Conservation (phyloP, 1,139 yeast genomes). For the Debaryomyces sp. region DNA sequence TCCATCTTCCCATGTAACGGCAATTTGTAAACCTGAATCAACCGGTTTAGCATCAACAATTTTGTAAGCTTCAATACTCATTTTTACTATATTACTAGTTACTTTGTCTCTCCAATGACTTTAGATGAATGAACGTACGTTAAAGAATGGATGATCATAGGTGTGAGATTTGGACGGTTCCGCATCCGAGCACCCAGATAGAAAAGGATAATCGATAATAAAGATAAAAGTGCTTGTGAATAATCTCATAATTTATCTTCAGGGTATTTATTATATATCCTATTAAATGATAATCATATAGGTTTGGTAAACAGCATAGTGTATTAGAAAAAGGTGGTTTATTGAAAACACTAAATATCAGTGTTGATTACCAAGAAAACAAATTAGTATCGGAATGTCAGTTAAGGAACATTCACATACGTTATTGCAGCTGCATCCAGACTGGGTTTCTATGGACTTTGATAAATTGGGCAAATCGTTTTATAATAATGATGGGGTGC, state of each 20-base stretch:
- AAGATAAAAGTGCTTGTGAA: neutral
- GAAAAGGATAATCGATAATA: neutral
- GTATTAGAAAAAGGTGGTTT: neutral
- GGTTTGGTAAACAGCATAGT: neutral
- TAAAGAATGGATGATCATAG: neutral
- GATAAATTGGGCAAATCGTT: constrained; percentile 52
- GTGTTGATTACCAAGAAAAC: neutral
- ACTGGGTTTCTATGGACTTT: constrained; percentile 56
- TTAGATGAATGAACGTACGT: neutral
- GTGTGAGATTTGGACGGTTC: neutral
- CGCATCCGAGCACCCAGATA: neutral
- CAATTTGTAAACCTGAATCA: constrained; percentile 3
- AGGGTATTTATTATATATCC: neutral
- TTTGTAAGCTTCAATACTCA: neutral
- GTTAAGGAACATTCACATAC: constrained; percentile 1
- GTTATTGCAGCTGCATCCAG: constrained; percentile 27
- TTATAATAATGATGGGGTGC: constrained; percentile 43
- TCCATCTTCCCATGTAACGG: constrained; percentile 13
- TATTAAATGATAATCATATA: neutral
- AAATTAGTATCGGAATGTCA: constrained; percentile 1
- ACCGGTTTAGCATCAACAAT: constrained; percentile 1
- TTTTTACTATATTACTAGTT: neutral
- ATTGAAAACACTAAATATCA: neutral
- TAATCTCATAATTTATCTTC: neutral
- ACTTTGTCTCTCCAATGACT: neutral